These are phyloP conservation scores for Fusarium acutatum DNA, from an alignment of 2,329 filamentous ascomycete species.

Conservation along the genomic window DNA sequence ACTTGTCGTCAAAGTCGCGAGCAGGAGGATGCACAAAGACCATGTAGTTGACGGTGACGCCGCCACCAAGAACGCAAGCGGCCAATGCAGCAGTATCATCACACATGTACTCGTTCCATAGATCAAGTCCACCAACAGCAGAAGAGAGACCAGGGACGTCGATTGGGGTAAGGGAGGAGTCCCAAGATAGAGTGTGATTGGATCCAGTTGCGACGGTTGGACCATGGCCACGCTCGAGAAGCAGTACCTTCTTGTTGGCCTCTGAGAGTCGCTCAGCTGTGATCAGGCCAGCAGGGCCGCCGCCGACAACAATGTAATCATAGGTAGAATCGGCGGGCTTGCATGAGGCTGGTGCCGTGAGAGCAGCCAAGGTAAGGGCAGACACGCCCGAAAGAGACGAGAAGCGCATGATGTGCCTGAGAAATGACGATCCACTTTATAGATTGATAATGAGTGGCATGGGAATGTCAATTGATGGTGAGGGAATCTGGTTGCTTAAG, in stretches of 20 bases:
- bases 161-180: slow-evolving; percentile 70
- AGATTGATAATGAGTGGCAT: background rate
- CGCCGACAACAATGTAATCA: slow-evolving; percentile 41
- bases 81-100: slow-evolving; percentile 52
- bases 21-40: slow-evolving; percentile 73
- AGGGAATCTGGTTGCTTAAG: background rate
- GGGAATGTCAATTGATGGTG: background rate
- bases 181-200: slow-evolving; percentile 68
- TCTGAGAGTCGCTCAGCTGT: slow-evolving; percentile 60
- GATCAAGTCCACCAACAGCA: slow-evolving; percentile 70
- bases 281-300: slow-evolving; percentile 37
- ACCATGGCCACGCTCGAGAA: slow-evolving; percentile 66
- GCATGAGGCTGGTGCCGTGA: background rate
- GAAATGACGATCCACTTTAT: background rate
- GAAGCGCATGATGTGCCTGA: background rate
- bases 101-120: slow-evolving; percentile 59
- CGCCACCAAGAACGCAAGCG: slow-evolving; percentile 72
- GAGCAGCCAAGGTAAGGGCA: background rate
- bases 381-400: background rate
- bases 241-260: slow-evolving; percentile 69
- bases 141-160: slow-evolving; percentile 68
- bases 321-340: slow-evolving; percentile 5
- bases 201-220: slow-evolving; percentile 71
- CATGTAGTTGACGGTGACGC: slow-evolving; percentile 71
- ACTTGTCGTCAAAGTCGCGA: slow-evolving; percentile 71